These are phyloP conservation scores for Lecanicillium sp. DNA, from an alignment of 2,329 filamentous ascomycete species.

Conservation along the genomic window DNA sequence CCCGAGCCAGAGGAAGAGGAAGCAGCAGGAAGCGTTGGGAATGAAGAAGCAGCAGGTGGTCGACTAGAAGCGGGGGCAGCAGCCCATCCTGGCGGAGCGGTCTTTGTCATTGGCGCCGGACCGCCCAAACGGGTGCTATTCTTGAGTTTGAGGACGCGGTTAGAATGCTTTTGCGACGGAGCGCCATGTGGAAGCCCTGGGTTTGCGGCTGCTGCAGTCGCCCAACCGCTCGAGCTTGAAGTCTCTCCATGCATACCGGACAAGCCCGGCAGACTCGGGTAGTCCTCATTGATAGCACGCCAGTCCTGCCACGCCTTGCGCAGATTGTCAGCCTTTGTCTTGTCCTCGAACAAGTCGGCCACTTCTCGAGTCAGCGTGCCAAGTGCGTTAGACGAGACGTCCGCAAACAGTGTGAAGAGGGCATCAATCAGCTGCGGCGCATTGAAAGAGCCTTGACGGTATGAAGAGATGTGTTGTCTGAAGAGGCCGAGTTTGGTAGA, in stretches of 20 bases:
- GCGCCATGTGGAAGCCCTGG: constrained; percentile 33
- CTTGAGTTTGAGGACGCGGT: constrained; percentile 49
- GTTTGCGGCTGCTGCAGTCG: constrained; percentile 48
- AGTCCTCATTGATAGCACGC: constrained; percentile 93
- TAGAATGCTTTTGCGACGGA: constrained; percentile 40
- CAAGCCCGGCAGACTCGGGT: constrained; percentile 75
- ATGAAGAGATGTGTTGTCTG: constrained; percentile 70
- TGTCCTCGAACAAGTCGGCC: constrained; percentile 85
- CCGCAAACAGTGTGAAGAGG: constrained; percentile 75
- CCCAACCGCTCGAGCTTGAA: constrained; percentile 51
- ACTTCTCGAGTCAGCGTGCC: constrained; percentile 87
- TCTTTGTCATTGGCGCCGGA: constrained; percentile 17
- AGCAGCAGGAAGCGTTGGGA: constrained; percentile 28
- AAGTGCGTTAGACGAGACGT: constrained; percentile 70
- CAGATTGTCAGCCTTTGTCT: constrained; percentile 61
- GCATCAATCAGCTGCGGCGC: constrained; percentile 74
- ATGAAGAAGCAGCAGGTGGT: constrained; percentile 19
- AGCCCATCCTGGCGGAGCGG: constrained; percentile 15
- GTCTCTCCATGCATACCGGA: constrained; percentile 57
- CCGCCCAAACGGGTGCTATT: constrained; percentile 43
- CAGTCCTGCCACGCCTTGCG: constrained; percentile 89
- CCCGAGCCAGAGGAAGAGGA: constrained; percentile 2
- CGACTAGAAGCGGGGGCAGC: constrained; percentile 14
- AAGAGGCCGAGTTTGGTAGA: constrained; percentile 67
- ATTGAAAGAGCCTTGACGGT: constrained; percentile 58